Conservation (phyloP, 164 flowering plant genomes). For the Vitis rupestris region DNA sequence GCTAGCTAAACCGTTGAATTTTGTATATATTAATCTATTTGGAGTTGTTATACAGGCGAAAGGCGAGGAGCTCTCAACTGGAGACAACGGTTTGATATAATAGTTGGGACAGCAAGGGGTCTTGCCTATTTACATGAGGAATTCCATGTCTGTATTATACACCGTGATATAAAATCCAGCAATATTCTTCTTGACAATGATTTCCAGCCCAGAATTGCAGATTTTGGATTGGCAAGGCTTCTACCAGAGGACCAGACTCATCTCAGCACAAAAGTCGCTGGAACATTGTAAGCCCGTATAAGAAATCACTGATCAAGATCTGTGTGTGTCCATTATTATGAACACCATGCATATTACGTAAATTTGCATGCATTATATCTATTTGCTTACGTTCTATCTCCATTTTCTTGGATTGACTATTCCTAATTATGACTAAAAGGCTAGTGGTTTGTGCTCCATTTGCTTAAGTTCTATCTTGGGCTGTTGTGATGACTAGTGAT, state of each 20-base stretch:
- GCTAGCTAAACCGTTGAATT: too few relatives aligned
- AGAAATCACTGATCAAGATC: too few relatives aligned
- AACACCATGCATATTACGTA: too few relatives aligned
- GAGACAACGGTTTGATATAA: slow-evolving; percentile 50
- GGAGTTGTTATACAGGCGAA: slow-evolving; percentile 31
- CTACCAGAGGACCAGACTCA: slow-evolving; percentile 57
- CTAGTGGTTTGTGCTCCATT: too few relatives aligned
- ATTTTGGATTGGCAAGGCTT: slow-evolving; percentile 63
- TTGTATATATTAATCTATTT: neutral
- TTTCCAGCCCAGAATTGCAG: slow-evolving; percentile 58
- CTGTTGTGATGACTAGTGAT: too few relatives aligned
- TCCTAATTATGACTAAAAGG: too few relatives aligned
- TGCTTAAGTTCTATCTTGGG: too few relatives aligned
- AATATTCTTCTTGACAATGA: slow-evolving; percentile 53
- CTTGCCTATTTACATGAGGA: slow-evolving; percentile 64
- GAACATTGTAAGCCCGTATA: slow-evolving; percentile 48
- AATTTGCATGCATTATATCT: too few relatives aligned
- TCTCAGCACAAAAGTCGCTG: slow-evolving; percentile 56
- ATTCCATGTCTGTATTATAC: slow-evolving; percentile 52
- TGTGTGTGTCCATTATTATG: too few relatives aligned
- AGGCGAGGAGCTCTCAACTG: slow-evolving; percentile 44
- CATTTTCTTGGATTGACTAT: too few relatives aligned
- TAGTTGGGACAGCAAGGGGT: slow-evolving; percentile 57
- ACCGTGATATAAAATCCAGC: slow-evolving; percentile 57
- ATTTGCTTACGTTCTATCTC: too few relatives aligned